phyloP scores from a whole-genome alignment of 768 basidiomycete species.

The Trametes gibbosa region DNA sequence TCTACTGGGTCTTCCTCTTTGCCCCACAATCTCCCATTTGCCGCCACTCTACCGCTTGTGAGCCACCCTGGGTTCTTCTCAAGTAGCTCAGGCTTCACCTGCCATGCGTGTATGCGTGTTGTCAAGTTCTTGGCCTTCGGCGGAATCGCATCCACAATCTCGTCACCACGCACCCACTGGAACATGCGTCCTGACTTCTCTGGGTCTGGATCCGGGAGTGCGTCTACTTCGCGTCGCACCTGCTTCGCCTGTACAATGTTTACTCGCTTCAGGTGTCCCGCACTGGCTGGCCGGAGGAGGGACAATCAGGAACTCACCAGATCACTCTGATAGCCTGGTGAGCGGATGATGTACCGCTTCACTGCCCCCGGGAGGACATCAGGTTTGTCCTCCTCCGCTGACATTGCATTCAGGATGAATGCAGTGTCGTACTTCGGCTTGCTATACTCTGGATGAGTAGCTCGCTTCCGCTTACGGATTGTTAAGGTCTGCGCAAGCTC shows the following conservation, averaged over 20 bases:
- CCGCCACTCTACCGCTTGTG: background rate
- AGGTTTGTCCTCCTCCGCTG: background rate
- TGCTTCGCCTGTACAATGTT: background rate
- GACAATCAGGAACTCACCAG: background rate
- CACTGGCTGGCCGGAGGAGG: background rate
- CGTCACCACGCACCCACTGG: background rate
- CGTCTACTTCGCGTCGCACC: background rate
- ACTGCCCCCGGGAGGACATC: background rate
- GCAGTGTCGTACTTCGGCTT: background rate
- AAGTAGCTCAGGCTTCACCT: background rate
- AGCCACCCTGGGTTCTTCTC: background rate
- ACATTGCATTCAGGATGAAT: background rate
- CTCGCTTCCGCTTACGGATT: background rate
- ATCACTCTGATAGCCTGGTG: background rate
- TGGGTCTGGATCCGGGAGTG: background rate
- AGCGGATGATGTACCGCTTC: background rate
- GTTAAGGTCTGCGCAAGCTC: background rate
- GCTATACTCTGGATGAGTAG: background rate
- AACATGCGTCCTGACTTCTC: background rate
- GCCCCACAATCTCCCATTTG: background rate
- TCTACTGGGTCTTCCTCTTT: background rate
- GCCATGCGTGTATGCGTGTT: background rate
- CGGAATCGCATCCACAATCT: background rate
- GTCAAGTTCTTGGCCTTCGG: background rate
- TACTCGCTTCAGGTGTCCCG: background rate